Evolutionary conservation across 2,329 filamentous ascomycete species (phyloP).

Genomic region (Xylariaceae sp.): DNA sequence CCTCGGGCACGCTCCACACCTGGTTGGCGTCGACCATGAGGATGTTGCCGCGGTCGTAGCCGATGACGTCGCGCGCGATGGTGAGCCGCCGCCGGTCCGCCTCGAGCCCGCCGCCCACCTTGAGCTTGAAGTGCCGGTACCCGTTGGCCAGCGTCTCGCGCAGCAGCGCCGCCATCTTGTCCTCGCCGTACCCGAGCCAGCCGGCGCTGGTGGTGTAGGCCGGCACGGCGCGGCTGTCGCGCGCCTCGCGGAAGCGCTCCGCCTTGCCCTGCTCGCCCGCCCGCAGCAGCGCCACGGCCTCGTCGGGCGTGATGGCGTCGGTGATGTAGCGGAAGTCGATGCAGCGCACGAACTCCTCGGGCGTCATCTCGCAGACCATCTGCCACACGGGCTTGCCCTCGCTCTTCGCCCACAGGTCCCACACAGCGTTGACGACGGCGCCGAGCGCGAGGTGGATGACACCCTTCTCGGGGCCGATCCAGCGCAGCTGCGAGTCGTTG

Average conservation of each 20-base stretch:
- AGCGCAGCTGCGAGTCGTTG: conserved; percentile 80
- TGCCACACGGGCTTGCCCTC: conserved; percentile 84
- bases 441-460: conserved; percentile 89
- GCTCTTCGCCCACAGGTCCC: conserved; percentile 91
- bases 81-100: conserved; percentile 62
- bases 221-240: conserved; percentile 67
- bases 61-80: conserved; percentile 73
- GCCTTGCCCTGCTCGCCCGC: conserved; percentile 61
- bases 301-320: conserved; percentile 81
- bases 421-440: conserved; percentile 83
- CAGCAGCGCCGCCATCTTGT: conserved; percentile 73
- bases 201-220: conserved; percentile 87
- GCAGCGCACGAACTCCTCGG: conserved; percentile 77
- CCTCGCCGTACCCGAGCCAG: conserved; percentile 85
- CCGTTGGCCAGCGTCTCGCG: conserved; percentile 68
- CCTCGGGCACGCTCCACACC: conserved; percentile 84
- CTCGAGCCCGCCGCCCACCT: conserved; percentile 69
- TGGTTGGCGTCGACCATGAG: conserved; percentile 94
- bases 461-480: conserved; percentile 91
- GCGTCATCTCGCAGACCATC: conserved; percentile 82
- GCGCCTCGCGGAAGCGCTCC: conserved; percentile 64
- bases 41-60: conserved; percentile 74
- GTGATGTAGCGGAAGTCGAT: conserved; percentile 95
- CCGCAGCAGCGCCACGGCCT: conserved; percentile 66
- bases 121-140: conserved; percentile 84